These are phyloP conservation scores for Purpureocillium takamizusanense DNA, from an alignment of 2,329 filamentous ascomycete genomes.

Conservation along the genomic window DNA sequence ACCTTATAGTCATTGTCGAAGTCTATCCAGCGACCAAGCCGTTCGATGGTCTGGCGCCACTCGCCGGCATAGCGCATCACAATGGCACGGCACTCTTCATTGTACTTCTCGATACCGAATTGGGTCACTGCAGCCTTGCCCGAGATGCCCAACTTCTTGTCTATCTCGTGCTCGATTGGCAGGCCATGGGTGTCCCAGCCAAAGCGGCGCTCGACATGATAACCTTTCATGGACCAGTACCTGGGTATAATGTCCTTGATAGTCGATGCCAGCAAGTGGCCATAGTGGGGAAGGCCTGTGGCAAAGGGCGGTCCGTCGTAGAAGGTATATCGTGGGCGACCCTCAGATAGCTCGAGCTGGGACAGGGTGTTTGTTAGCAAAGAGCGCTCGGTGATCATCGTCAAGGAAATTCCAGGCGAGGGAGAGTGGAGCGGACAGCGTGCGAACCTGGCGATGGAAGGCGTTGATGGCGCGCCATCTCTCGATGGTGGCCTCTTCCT, in stretches of 20 bases:
- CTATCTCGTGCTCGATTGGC: constrained; percentile 94
- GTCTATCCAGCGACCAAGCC: constrained; percentile 91
- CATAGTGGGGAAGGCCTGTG: constrained; percentile 59
- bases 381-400: neutral
- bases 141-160: constrained; percentile 87
- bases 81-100: constrained; percentile 82
- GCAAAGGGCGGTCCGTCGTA: constrained; percentile 82
- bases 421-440: neutral
- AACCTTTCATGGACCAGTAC: constrained; percentile 97
- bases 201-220: constrained; percentile 83
- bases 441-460: constrained; percentile 68
- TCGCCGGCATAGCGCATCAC: constrained; percentile 85
- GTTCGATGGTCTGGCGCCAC: constrained; percentile 81
- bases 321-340: constrained; percentile 81
- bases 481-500: constrained; percentile 77
- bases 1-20: constrained; percentile 97
- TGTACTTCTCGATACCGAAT: constrained; percentile 82
- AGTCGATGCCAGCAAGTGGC: constrained; percentile 78
- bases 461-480: constrained; percentile 89
- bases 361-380: constrained; percentile 1
- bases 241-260: constrained; percentile 96
- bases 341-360: constrained; percentile 68
- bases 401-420: neutral
- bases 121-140: constrained; percentile 80
- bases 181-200: constrained; percentile 94